Evolutionary conservation across 2,329 filamentous ascomycete species (phyloP).

Genomic region (Thelonectria rubi): DNA sequence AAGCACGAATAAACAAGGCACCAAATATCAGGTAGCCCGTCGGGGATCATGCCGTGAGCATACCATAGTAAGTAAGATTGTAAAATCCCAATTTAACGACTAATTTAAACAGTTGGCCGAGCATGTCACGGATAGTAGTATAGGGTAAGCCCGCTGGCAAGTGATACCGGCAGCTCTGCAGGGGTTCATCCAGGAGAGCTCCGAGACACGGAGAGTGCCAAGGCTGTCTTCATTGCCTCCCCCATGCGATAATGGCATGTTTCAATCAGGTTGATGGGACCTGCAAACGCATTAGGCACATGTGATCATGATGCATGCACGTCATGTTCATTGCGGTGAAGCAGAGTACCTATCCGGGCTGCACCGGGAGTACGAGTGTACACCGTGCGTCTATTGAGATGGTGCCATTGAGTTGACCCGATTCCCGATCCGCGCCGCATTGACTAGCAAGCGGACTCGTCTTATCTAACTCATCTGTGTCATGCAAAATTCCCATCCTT

Average conservation of each 20-base stretch:
- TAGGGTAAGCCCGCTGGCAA: not conserved
- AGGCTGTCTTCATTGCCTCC: not conserved
- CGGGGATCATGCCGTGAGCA: too few relatives aligned
- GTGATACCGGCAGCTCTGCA: slow-evolving; percentile 2
- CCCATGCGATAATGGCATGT: slow-evolving; percentile 19
- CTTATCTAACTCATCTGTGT: not conserved
- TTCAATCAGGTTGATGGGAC: slow-evolving; percentile 11
- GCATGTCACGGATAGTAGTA: not conserved
- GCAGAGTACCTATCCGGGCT: slow-evolving; percentile 1
- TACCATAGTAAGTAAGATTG: too few relatives aligned
- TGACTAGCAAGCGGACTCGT: too few relatives aligned
- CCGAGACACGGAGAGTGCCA: slow-evolving; percentile 19
- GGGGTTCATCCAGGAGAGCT: slow-evolving; percentile 15
- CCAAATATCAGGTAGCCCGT: too few relatives aligned
- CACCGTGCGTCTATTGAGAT: not conserved
- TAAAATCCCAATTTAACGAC: too few relatives aligned
- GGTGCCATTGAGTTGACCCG: not conserved
- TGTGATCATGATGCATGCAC: slow-evolving; percentile 1
- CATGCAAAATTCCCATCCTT: too few relatives aligned
- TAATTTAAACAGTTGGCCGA: not conserved
- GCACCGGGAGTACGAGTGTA: not conserved
- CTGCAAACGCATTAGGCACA: too few relatives aligned
- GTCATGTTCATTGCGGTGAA: slow-evolving; percentile 8
- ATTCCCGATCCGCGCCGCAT: not conserved
- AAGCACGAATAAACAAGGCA: too few relatives aligned